Percentiles rank a stretch among this genome's conserved stretches.
These are phyloP conservation scores for Panicum hallii DNA, from an alignment of 202 grass and related monocot species.

Conservation along the genomic window DNA sequence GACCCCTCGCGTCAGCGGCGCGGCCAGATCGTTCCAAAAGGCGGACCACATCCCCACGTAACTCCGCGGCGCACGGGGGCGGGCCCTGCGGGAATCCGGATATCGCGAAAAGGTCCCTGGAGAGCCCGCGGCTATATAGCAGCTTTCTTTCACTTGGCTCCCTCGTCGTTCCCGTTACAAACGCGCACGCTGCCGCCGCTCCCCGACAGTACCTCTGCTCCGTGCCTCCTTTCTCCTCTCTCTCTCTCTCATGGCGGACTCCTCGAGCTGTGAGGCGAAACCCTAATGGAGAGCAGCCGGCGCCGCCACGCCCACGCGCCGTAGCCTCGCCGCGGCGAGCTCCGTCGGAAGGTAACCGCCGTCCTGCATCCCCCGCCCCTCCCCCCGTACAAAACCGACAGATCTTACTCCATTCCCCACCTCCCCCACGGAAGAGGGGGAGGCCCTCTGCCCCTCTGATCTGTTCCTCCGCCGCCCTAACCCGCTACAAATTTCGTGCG, in stretches of 20 bases:
- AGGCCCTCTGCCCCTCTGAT: constrained; percentile 34
- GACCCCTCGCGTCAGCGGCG: constrained; percentile 44
- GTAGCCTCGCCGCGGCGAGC: constrained; percentile 46
- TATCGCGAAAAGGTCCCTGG: constrained; percentile 11
- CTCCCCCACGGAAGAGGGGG: not conserved
- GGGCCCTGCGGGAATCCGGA: not conserved
- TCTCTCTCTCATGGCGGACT: constrained; percentile 52
- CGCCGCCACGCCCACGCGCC: constrained; percentile 45
- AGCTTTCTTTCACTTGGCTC: constrained; percentile 33
- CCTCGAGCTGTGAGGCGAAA: constrained; percentile 34
- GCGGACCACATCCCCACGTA: constrained; percentile 47
- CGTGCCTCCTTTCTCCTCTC: too few relatives aligned
- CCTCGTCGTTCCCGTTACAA: constrained; percentile 52
- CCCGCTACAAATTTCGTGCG: not conserved
- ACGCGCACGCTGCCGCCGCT: constrained; percentile 27
- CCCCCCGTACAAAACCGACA: not conserved
- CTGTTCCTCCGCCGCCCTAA: not conserved
- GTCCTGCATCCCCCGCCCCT: not conserved
- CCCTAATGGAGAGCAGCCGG: constrained; percentile 46
- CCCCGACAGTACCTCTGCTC: not conserved
- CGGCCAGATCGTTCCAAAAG: constrained; percentile 47
- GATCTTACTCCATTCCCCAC: constrained; percentile 48
- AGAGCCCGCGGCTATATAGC: not conserved
- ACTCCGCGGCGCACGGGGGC: constrained; percentile 10
- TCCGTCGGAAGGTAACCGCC: constrained; percentile 38